Evolutionary conservation across 2,329 filamentous ascomycete species (phyloP).

Genomic region (Stemphylium lycopersici): DNA sequence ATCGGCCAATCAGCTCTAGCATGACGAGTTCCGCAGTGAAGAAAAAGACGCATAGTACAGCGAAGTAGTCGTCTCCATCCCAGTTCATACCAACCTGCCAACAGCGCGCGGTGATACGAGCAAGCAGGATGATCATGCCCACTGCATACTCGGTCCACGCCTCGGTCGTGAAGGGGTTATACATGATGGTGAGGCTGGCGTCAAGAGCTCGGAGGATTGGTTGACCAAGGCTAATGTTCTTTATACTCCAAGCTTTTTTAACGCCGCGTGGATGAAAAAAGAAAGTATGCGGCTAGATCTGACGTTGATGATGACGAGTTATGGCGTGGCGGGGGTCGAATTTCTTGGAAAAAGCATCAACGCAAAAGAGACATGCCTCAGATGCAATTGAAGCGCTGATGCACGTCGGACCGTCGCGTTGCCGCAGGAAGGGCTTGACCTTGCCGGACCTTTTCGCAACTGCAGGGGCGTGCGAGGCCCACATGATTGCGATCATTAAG

Average conservation of each 20-base stretch:
- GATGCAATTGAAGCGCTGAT: too few relatives aligned
- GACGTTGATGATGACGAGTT: too few relatives aligned
- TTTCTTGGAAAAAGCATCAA: too few relatives aligned
- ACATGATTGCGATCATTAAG: too few relatives aligned
- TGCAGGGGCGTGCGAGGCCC: too few relatives aligned
- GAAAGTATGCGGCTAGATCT: too few relatives aligned
- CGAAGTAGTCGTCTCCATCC: constrained; percentile 20
- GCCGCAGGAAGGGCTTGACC: too few relatives aligned
- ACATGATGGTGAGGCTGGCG: not conserved
- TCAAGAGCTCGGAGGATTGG: not conserved
- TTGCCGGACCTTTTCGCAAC: too few relatives aligned
- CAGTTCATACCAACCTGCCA: constrained; percentile 8
- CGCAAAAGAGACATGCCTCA: too few relatives aligned
- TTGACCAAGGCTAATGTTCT: not conserved
- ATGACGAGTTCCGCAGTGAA: constrained; percentile 15
- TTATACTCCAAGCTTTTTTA: not conserved
- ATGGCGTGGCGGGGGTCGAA: too few relatives aligned
- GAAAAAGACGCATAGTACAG: constrained; percentile 9
- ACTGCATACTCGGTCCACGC: constrained; percentile 19
- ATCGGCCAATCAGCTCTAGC: constrained; percentile 15
- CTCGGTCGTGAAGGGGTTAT: constrained; percentile 12
- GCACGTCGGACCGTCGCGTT: too few relatives aligned
- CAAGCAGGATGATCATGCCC: constrained; percentile 11
- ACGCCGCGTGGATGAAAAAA: too few relatives aligned
- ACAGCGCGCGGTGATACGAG: constrained; percentile 11